Evolutionary conservation across 2,329 filamentous ascomycete genomes (phyloP), one percentile per base, ranked within the genome.

Genomic region (Akanthomyces lecanii): DNA sequence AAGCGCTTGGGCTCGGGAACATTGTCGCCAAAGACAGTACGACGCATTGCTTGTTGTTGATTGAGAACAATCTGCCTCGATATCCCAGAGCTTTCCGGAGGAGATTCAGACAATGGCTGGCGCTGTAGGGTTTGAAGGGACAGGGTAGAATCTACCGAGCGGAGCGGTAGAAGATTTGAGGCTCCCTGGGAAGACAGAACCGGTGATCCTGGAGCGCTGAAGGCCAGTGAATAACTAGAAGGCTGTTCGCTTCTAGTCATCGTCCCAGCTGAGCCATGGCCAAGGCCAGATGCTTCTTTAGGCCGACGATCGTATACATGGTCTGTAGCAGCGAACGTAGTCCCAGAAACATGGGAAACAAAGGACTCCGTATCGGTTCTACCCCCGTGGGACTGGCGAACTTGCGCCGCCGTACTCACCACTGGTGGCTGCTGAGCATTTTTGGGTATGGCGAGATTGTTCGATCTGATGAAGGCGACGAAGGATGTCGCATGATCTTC

Each of bases 401-500:
- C 63, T 33, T 65, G 65, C 21, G 66, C 66, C n/a, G 69, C 67
- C 48, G 72, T 66, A 25, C 69, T 64, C 21, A 47, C 23, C 6
- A n/a, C 11, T n/a, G 51, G 64, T 1, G 61, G 61, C 7, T 6
- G 68, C 66, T 25, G 65, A 61, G n/a, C 66, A 51, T 23, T 47
- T 21, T 69, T 73, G 38, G 75, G 71, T 16, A 74, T 69, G 16
- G 79, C 74, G 16, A 85, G 72, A 66, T 86, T 84, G 70, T 85
- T 83, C 4, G 83, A 86, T 8, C 82, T 77, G 63, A 86, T 84
- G 63, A 85, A 86, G 10, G 81, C 82, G 11, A 87, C 74, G 62
- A 86, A 86, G 0, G 82, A 81, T 52, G 82, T 84, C 0, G 84
- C 84, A 30, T 78, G 79, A 58, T 85, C 77, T 42, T 86, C 83